Base-by-base conservation (phyloP, 768 basidiomycete species). In the Termitomyces sp. region DNA sequence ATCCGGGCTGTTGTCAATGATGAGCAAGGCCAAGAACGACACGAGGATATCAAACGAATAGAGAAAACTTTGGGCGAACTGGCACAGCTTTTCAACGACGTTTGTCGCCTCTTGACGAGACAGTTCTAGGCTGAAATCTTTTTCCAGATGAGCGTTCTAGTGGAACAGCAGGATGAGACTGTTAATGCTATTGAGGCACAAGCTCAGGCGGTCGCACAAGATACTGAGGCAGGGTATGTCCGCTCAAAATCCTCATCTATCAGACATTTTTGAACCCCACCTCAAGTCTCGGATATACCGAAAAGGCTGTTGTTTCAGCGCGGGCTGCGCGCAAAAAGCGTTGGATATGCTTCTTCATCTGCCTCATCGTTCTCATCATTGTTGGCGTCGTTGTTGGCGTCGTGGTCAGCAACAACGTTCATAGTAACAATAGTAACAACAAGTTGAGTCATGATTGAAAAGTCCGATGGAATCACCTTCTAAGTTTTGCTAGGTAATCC, bases 21-120 rank as follows among this genome's bases (percentile, higher is more conserved):
- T 63, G 87, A 90, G 45, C 80, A 79, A 50, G 87, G 86, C n/a
- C 96, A 98, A 74, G 91, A 89, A 65, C 87, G 96, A 58, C 94
- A 98, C 67, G 90, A 89, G 69, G 95, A 99, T 64, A 91, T 99
- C 71, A 86, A 93, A 72, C 88, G 89, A 66, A 98, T 99, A 65
- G 96, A 98, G 71, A 82, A 83, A 72, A 98, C 95, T 10, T 75
- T 99, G 45, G 86, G 85, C 14, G 93, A 98, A 73, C 83, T 98
- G 45, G 95, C 94, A 10, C 93, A 96, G 66, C 77, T 99, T 63
- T 97, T 98, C 78, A 94, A 94, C 68, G 96, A 99, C 68, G 92
- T 93, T 54, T 43, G 85, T 48, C 14, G 33, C 41, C 10, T 21
- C 42, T 46, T 7, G 11, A n/a, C 14, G 21, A 43, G 42, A 53